phyloP scores from a whole-genome alignment of 306 rosid genomes.

The Arachis stenosperma region DNA sequence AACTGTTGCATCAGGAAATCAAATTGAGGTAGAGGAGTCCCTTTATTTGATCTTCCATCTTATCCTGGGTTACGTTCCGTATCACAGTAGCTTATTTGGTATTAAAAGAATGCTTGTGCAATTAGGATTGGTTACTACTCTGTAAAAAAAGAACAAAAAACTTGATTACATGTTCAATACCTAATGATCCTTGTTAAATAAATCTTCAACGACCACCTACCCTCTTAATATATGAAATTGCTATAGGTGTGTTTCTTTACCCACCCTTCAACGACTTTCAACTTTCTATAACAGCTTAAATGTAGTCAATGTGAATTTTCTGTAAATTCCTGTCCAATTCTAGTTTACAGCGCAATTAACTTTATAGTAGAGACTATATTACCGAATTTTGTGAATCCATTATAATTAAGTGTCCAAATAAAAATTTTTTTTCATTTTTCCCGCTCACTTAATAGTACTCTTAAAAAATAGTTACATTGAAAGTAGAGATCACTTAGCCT shows the following conservation, averaged over 20 bases:
- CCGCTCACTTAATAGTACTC: constrained; percentile 7
- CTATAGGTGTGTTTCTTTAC: background rate
- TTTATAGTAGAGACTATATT: background rate
- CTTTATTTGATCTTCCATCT: too few species aligned
- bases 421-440: background rate
- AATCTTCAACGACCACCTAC: background rate
- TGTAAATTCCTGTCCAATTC: background rate
- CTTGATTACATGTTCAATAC: background rate
- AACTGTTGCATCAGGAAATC: too few species aligned
- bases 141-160: background rate
- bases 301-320: background rate
- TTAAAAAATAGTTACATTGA: background rate
- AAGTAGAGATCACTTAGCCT: background rate
- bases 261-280: constrained; percentile 14
- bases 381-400: background rate
- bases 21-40: too few species aligned
- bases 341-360: background rate
- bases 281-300: constrained; percentile 10
- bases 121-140: background rate
- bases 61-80: too few species aligned
- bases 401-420: background rate
- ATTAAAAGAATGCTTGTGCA: background rate
- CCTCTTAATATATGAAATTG: background rate
- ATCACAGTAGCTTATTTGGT: background rate
- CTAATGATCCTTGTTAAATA: background rate